Evolutionary conservation across 768 basidiomycete species (phyloP).

Genomic region (Suillus lakei): DNA sequence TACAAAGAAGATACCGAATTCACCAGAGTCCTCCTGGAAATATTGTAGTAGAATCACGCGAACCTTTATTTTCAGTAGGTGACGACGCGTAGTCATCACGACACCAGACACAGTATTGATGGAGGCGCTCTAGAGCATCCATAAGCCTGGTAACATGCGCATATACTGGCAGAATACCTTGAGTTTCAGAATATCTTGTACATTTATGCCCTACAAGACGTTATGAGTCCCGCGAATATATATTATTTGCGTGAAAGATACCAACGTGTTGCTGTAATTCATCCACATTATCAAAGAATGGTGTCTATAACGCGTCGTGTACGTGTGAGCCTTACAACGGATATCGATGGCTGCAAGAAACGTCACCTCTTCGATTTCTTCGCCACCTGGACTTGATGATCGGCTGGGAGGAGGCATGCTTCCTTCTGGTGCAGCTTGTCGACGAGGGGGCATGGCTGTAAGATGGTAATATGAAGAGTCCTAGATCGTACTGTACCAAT

Average conservation of each 20-base stretch:
- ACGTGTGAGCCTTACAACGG: neutral
- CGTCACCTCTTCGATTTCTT: constrained; percentile 50
- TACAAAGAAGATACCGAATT: constrained; percentile 32
- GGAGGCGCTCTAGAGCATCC: constrained; percentile 60
- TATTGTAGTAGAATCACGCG: constrained; percentile 1
- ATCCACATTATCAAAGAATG: constrained; percentile 80
- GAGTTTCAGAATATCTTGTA: constrained; percentile 93
- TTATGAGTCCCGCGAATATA: constrained; percentile 14
- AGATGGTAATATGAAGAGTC: neutral
- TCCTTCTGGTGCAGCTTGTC: constrained; percentile 27
- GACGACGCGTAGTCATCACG: constrained; percentile 88
- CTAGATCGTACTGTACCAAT: neutral
- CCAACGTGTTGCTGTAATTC: constrained; percentile 82
- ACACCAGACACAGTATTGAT: constrained; percentile 88
- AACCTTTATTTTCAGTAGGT: constrained; percentile 94
- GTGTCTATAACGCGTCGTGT: constrained; percentile 39
- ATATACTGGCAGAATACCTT: constrained; percentile 55
- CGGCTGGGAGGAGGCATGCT: constrained; percentile 34
- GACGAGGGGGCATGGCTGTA: constrained; percentile 33
- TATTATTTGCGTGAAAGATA: neutral
- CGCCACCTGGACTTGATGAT: constrained; percentile 30
- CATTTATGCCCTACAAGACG: constrained; percentile 79
- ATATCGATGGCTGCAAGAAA: neutral
- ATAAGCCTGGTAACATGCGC: constrained; percentile 4
- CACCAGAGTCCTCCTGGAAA: neutral